Conservation (phyloP, 2,329 filamentous ascomycete genomes). For the Cytospora piceicola region DNA sequence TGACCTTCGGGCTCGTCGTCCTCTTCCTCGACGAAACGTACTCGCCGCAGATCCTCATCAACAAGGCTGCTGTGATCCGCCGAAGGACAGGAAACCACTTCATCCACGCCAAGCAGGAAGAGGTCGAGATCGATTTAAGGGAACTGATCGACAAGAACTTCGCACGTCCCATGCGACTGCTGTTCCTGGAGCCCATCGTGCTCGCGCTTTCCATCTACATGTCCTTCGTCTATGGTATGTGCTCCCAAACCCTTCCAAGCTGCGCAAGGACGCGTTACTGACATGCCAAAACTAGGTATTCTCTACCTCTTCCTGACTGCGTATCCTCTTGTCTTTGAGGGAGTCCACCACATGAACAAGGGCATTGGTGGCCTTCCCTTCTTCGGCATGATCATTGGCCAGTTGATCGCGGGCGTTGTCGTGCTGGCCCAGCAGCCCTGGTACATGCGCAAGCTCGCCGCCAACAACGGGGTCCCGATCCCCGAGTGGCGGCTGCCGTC, state of each 20-base stretch:
- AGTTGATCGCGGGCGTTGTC: conserved; percentile 67
- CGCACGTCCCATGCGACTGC: conserved; percentile 65
- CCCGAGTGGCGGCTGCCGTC: conserved; percentile 70
- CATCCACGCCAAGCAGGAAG: conserved; percentile 72
- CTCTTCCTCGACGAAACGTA: conserved; percentile 72
- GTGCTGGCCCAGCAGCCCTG: conserved; percentile 67
- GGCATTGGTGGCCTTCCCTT: conserved; percentile 79
- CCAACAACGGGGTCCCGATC: conserved; percentile 67
- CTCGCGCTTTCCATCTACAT: conserved; percentile 71
- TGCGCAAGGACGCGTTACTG: not conserved
- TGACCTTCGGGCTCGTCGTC: conserved; percentile 62
- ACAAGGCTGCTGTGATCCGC: conserved; percentile 64
- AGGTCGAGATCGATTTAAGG: conserved; percentile 68
- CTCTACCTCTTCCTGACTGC: conserved; percentile 87
- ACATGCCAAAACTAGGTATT: conserved; percentile 45
- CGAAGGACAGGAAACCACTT: conserved; percentile 70
- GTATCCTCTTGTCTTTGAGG: conserved; percentile 79
- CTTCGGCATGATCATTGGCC: conserved; percentile 80
- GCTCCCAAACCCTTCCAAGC: not conserved
- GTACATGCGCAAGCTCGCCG: conserved; percentile 70
- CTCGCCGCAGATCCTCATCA: conserved; percentile 66
- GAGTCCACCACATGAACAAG: conserved; percentile 69
- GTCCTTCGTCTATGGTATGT: conserved; percentile 69
- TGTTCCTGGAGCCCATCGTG: conserved; percentile 72
- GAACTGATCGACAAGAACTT: conserved; percentile 70